Conservation (phyloP, 1,139 yeast species). For the Suzukiozyma palmioleophila region DNA sequence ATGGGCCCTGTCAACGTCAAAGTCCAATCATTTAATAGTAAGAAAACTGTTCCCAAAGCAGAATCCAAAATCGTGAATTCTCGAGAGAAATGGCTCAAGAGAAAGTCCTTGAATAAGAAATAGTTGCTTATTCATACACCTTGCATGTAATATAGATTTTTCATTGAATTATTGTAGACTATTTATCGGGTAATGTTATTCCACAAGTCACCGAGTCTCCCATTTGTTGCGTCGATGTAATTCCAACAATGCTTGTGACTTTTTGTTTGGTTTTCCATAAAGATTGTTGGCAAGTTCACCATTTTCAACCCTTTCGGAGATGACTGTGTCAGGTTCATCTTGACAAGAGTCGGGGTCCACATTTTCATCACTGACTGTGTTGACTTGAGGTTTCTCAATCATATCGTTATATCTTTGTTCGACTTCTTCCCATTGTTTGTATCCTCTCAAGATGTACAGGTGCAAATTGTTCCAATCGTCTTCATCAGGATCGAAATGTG, state of each 20-base stretch:
- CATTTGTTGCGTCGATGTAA: constrained; percentile 1
- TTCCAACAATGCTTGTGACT: not conserved
- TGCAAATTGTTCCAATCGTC: constrained; percentile 1
- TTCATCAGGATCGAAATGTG: not conserved
- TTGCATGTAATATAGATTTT: constrained; percentile 3
- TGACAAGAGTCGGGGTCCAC: not conserved
- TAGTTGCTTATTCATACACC: constrained; percentile 10
- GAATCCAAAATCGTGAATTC: constrained; percentile 37
- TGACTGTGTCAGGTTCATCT: too few relatives aligned
- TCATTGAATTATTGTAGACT: not conserved
- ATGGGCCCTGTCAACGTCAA: constrained; percentile 58
- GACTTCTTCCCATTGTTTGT: constrained; percentile 1
- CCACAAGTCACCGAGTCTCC: constrained; percentile 1
- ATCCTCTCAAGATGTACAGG: not conserved
- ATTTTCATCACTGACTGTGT: not conserved
- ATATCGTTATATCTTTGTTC: not conserved
- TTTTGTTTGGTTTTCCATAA: not conserved
- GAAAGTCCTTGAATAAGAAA: constrained; percentile 46
- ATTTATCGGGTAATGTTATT: not conserved
- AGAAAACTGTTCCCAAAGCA: constrained; percentile 42
- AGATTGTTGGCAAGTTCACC: too few relatives aligned
- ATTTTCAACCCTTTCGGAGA: too few relatives aligned
- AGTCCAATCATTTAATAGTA: constrained; percentile 26
- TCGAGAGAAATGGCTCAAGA: constrained; percentile 57
- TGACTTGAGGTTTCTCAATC: not conserved